These are phyloP conservation scores for Alternaria triticina DNA, from an alignment of 2,329 filamentous ascomycete genomes.

Conservation along the genomic window DNA sequence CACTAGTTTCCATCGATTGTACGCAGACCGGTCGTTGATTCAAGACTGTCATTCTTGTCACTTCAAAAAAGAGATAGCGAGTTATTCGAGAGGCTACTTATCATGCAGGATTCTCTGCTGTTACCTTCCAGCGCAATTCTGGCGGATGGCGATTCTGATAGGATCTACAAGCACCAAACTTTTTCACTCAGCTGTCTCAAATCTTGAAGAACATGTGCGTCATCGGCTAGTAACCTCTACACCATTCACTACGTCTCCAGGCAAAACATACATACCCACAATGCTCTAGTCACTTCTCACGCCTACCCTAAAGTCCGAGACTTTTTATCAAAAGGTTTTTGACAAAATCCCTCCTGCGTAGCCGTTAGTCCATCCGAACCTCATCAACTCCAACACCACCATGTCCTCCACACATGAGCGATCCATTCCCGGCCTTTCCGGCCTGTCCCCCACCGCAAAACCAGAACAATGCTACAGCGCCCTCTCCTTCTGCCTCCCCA, in stretches of 20 bases:
- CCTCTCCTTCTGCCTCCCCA: constrained; percentile 24
- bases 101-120: background rate
- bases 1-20: background rate
- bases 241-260: background rate
- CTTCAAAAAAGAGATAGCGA: background rate
- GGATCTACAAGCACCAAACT: background rate
- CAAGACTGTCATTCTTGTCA: background rate
- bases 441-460: background rate
- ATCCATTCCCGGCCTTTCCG: background rate
- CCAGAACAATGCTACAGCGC: constrained; percentile 2
- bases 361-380: background rate
- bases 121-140: background rate
- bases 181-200: background rate
- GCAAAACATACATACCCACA: background rate
- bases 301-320: background rate
- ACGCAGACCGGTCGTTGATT: background rate
- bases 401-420: constrained; percentile 4
- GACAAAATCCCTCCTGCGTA: background rate
- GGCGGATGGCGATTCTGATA: background rate
- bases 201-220: background rate
- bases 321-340: background rate
- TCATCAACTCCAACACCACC: background rate
- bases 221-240: background rate
- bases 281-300: background rate
- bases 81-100: background rate